Evolutionary conservation across 768 basidiomycete genomes (phyloP), one percentile per base, ranked within the genome.

Genomic region (Lactifluus pinguis): DNA sequence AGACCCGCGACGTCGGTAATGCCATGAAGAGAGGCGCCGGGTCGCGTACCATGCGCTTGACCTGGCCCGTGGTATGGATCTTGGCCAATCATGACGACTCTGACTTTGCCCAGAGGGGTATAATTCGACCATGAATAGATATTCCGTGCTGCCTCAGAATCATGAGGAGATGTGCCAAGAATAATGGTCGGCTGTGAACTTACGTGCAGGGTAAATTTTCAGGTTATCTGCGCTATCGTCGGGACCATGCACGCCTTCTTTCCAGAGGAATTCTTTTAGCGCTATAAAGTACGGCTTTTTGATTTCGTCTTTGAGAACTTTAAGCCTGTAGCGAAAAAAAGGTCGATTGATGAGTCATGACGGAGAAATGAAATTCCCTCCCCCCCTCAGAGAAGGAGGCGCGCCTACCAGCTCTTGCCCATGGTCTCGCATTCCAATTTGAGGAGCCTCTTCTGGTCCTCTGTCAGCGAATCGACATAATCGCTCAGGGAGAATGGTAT

Each of bases 71-170:
- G 89, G 72, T 93, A 94, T 30, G 92, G 92, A 76, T 94, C 92
- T 73, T 93, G 92, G 8, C 89, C 88, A 56, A 98, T 80, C 60
- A 97, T 92, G 52, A 97, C 92, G 30, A 93, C 88, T 69, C 84
- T 86, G 63, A 98, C 83, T 63, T 85, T 83, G 13, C 89, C 86
- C 15, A 97, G 75, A 3, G 92, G 91, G 32, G 92, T 94, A 58
- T 70, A 67, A 72, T 86, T 81, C 3, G 91, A 90, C 94, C 94
- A 98, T 13, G 91, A 79, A 71, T 97, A 97, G 57, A 97, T 89
- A 68, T 95, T 83, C 64, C 79, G 76, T 14, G 92, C 94, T 86
- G 70, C 49, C 55, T 21, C 25, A n/a, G 25, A 15, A 55, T 42
- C 44, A 19, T 55, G 60, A 30, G 56, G 39, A 41, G 29, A 9